Percentiles rank a stretch among this genome's conserved stretches.
phyloP scores from a whole-genome alignment of 768 basidiomycete species.

The Tulasnella calospora region DNA sequence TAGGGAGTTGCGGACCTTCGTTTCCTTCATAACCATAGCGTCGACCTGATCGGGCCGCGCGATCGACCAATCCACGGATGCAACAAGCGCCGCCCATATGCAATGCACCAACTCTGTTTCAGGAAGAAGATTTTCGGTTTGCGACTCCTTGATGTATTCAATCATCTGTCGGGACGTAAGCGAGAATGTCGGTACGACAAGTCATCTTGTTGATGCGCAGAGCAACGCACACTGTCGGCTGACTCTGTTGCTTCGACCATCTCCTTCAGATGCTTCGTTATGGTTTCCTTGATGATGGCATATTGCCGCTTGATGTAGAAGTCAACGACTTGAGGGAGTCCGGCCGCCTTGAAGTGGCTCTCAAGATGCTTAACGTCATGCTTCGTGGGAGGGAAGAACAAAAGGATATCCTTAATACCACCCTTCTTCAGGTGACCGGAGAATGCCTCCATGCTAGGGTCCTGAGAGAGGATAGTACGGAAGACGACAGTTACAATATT shows the following conservation, averaged over 20 bases:
- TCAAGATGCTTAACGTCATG: slow-evolving; percentile 70
- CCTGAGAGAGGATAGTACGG: slow-evolving; percentile 63
- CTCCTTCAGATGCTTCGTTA: slow-evolving; percentile 63
- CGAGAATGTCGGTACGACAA: neutral
- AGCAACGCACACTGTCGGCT: slow-evolving; percentile 54
- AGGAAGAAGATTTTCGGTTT: slow-evolving; percentile 76
- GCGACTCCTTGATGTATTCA: slow-evolving; percentile 60
- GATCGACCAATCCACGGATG: slow-evolving; percentile 73
- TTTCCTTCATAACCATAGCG: slow-evolving; percentile 78
- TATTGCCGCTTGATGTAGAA: slow-evolving; percentile 93
- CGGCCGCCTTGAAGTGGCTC: slow-evolving; percentile 79
- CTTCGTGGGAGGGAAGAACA: slow-evolving; percentile 83
- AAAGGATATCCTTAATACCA: slow-evolving; percentile 76
- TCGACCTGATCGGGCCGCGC: slow-evolving; percentile 90
- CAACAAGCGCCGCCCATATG: slow-evolving; percentile 90
- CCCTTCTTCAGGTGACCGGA: slow-evolving; percentile 74
- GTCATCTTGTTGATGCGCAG: neutral
- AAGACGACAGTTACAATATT: slow-evolving; percentile 72
- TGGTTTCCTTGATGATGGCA: slow-evolving; percentile 71
- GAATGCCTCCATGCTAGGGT: slow-evolving; percentile 88
- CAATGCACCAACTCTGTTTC: slow-evolving; percentile 80
- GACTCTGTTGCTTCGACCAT: slow-evolving; percentile 66
- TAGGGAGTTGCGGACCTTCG: slow-evolving; percentile 55
- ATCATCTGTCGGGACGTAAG: slow-evolving; percentile 54
- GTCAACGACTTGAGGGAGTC: slow-evolving; percentile 76